Base-by-base conservation (phyloP, 495 filamentous ascomycete genomes). In the Lepidopterella palustris region DNA sequence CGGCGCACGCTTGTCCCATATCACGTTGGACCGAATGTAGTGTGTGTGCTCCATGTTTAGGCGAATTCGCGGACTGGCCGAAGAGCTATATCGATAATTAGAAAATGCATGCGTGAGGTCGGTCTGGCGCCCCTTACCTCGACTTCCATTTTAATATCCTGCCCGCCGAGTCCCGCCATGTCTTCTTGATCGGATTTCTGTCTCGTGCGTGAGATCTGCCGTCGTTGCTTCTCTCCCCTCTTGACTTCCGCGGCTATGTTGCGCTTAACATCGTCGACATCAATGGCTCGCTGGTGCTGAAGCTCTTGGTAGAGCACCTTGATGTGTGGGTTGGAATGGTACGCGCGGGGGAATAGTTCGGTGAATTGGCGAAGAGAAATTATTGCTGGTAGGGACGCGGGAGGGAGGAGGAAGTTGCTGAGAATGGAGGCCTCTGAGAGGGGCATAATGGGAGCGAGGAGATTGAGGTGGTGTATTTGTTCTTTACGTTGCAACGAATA, bases 291-390 rank as follows among this genome's bases (percentile, higher is more conserved):
- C 59, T 86, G 79, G 48, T 83, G 78, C 64, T 92, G 86, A 11
- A 95, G 76, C 71, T 92, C 87, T 10, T 86, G 81, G 65, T 93
- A 96, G n/a, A 96, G 75, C 3, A 78, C 76, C 57, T 81, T 80
- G 58, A 95, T 80, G 59, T 88, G 85, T 0, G 89, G 85, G 42
- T 88, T 87, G 31, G 79, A 76, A 54, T 84, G 87, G 57, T 86
- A 77, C 4, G 82, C 73, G 45, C 78, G 81, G 2, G 90, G 90
- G 61, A 96, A 93, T 35, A 93, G 76, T 26, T 84, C 79, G 27
- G 81, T 83, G 75, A 95, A 95, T 61, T 89, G 80, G 52, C 84
- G 76, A 26, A 92, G 74, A 13, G 89, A 83, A 64, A 92, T 79
- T 56, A 90, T 76, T 35, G 84, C 80, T 6, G 86, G 85, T 53